Percentiles rank a stretch among this genome's conserved stretches.
phyloP scores from a whole-genome alignment of 2,329 filamentous ascomycete genomes.

The Penicillium sp. region DNA sequence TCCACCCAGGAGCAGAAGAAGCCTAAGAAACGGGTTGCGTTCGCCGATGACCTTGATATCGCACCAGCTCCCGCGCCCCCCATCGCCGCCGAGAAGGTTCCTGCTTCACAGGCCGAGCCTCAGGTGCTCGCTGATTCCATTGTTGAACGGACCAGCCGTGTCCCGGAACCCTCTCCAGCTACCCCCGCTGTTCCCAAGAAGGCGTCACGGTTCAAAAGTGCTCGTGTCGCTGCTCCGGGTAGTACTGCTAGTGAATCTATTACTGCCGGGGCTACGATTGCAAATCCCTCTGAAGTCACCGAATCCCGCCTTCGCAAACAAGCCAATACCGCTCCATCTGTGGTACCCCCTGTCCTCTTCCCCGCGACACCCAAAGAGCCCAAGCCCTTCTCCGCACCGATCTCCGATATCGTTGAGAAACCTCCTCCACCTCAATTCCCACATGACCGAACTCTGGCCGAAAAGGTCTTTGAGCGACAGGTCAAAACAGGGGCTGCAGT shows the following conservation, averaged over 20 bases:
- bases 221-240: slow-evolving; percentile 26
- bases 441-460: slow-evolving; percentile 56
- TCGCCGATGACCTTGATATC: slow-evolving; percentile 72
- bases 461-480: slow-evolving; percentile 56
- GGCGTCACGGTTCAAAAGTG: slow-evolving; percentile 47
- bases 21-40: slow-evolving; percentile 71
- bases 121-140: slow-evolving; percentile 45
- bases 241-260: slow-evolving; percentile 4
- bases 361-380: slow-evolving; percentile 39
- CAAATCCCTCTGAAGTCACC: slow-evolving; percentile 20
- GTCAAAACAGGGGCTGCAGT: slow-evolving; percentile 31
- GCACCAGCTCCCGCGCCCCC: slow-evolving; percentile 49
- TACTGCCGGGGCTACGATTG: slow-evolving; percentile 11
- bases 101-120: slow-evolving; percentile 31
- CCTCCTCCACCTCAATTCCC: slow-evolving; percentile 37
- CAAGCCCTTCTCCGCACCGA: slow-evolving; percentile 43
- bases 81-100: slow-evolving; percentile 28
- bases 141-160: slow-evolving; percentile 41
- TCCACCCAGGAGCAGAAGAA: slow-evolving; percentile 29
- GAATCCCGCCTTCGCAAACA: slow-evolving; percentile 25
- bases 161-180: slow-evolving; percentile 17
- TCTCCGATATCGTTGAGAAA: slow-evolving; percentile 24
- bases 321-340: slow-evolving; percentile 21
- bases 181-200: slow-evolving; percentile 37
- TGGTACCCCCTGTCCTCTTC: slow-evolving; percentile 36